Evolutionary conservation across 352 stramenopile genomes (phyloP).

Genomic region (Globisporangium perplexum): DNA sequence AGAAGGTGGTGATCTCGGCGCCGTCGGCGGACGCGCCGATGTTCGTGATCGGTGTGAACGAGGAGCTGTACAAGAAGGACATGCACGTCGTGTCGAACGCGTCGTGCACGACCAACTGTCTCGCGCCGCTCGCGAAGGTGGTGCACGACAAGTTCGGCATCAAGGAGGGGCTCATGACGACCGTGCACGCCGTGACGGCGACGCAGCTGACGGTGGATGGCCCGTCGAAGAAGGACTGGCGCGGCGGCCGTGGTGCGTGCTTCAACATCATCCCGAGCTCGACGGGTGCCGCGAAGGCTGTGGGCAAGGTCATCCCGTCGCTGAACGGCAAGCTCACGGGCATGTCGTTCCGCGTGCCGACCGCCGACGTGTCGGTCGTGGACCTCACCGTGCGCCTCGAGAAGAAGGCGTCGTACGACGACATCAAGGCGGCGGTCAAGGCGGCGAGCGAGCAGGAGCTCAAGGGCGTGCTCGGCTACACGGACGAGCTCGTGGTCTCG

Average conservation of each 20-base stretch:
- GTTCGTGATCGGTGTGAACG: constrained; percentile 99
- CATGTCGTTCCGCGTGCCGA: constrained; percentile 91
- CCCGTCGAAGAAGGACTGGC: constrained; percentile 98
- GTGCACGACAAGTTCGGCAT: constrained; percentile 99
- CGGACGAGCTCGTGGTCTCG: constrained; percentile 95
- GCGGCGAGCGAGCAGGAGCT: constrained; percentile 90
- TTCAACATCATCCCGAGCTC: constrained; percentile 99
- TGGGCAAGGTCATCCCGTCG: constrained; percentile 97
- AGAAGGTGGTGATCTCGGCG: constrained; percentile 97
- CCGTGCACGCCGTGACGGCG: constrained; percentile 97
- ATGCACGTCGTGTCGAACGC: constrained; percentile 98
- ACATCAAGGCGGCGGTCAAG: constrained; percentile 97
- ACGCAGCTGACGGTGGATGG: constrained; percentile 98
- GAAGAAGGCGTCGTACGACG: constrained; percentile 94
- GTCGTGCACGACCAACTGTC: constrained; percentile 99
- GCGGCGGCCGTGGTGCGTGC: constrained; percentile 93
- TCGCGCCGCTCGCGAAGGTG: constrained; percentile 97
- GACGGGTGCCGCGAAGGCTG: constrained; percentile 97
- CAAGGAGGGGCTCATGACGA: constrained; percentile 98
- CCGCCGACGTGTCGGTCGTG: constrained; percentile 86
- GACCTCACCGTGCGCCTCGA: constrained; percentile 82
- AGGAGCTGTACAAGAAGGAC: constrained; percentile 90
- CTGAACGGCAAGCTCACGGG: constrained; percentile 91
- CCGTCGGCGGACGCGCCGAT: constrained; percentile 97
- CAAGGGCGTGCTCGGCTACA: constrained; percentile 98